Conservation (phyloP, 2,329 filamentous ascomycete genomes). For the Bisporella sp. region DNA sequence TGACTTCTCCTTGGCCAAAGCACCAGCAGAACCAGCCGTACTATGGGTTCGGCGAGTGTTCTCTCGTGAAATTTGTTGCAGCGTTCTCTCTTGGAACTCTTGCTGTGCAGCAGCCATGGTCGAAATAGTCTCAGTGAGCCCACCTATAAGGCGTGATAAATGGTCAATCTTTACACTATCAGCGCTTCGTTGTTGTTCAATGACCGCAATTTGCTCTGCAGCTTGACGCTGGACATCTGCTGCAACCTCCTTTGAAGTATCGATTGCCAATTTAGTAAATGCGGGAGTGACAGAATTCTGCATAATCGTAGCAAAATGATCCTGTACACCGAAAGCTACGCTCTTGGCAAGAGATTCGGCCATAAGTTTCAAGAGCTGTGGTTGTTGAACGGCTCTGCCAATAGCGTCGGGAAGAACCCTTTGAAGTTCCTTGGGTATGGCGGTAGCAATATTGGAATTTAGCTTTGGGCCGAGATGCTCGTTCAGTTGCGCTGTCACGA, state of each 20-base stretch:
- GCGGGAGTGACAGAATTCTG: constrained; percentile 58
- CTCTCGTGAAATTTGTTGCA: constrained; percentile 36
- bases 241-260: constrained; percentile 60
- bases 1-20: constrained; percentile 32
- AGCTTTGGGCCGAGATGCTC: constrained; percentile 66
- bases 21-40: constrained; percentile 1
- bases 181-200: constrained; percentile 24
- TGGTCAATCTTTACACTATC: constrained; percentile 61
- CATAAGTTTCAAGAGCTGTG: constrained; percentile 65
- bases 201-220: constrained; percentile 22
- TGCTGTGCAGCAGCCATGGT: constrained; percentile 63
- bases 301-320: constrained; percentile 56
- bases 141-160: constrained; percentile 59
- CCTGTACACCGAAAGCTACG: constrained; percentile 62
- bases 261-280: constrained; percentile 56
- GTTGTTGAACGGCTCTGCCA: constrained; percentile 61
- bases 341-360: constrained; percentile 64
- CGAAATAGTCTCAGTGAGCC: constrained; percentile 61
- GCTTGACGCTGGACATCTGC: constrained; percentile 59
- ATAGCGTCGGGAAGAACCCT: constrained; percentile 61
- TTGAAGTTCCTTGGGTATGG: constrained; percentile 59
- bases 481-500: constrained; percentile 66
- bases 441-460: constrained; percentile 17
- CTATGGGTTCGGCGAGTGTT: constrained; percentile 6
- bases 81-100: constrained; percentile 59